Evolutionary conservation across 495 filamentous ascomycete genomes (phyloP), one percentile per base, ranked within the genome.

Genomic region (Talaromyces borbonicus): DNA sequence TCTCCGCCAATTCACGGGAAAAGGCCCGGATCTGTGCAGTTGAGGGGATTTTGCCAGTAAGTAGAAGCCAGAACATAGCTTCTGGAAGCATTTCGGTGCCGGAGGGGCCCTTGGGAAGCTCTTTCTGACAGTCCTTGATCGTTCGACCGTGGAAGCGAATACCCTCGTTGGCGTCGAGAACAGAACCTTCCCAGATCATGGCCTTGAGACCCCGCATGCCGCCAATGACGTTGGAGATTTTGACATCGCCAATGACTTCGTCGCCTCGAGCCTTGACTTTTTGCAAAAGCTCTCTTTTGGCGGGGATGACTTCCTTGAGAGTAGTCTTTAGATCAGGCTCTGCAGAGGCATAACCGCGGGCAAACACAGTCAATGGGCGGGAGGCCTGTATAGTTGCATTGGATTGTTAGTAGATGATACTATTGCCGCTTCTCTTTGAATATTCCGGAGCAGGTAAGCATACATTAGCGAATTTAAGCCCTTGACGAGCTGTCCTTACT

Each of bases 1-100:
- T 83, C 63, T 90, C 85, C 31, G 92, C 92, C 19, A 96, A 75
- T 61, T 94, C 85, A 31, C 80, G 74, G 31, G 85, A 92, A 52
- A 98, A 79, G 35, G 68, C 67, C 53, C 92, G 86, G 43, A 88
- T 76, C 63, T 98, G 92, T 27, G 64, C 61, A 19, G 81, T 83
- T 2, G 84, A 84, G 8, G 92, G 92, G 19, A 98, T 85, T 63
- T 90, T 74, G 47, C 92, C 93, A 7, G 92, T 98, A 49, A 98
- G 68, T 12, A 98, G 82, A 20, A 98, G 83, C 92, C 92, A 98
- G 77, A 98, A 98, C 92, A 98, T 97, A 59, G 89, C 82, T 66
- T 98, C 92, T 29, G 92, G 92, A 2, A 98, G 81, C 93, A 97
- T 97, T 71, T 98, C 90, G n/a, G 87, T 92, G 48, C 92, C 92